Evolutionary conservation across 305 asterid genomes (phyloP).

Genomic region (Fraxinus velutina): DNA sequence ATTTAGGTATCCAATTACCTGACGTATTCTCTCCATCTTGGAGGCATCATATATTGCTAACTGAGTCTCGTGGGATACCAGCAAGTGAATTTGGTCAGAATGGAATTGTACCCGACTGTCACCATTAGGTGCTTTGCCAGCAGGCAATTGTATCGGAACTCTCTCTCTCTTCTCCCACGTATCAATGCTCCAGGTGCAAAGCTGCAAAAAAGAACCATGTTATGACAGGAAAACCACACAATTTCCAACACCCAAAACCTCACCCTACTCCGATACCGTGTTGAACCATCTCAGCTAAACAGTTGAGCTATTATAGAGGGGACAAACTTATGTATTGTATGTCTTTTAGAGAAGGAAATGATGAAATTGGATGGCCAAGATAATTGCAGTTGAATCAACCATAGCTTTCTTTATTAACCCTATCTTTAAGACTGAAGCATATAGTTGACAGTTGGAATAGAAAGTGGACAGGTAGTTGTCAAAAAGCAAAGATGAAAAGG

Average conservation of each 20-base stretch:
- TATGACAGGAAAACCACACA: background rate
- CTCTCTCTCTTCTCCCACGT: constrained; percentile 89
- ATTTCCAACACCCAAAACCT: background rate
- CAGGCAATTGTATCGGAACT: constrained; percentile 77
- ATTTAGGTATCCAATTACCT: constrained; percentile 42
- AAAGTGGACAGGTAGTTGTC: background rate
- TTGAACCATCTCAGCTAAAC: background rate
- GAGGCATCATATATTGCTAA: constrained; percentile 85
- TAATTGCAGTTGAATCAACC: background rate
- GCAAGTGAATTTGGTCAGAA: constrained; percentile 75
- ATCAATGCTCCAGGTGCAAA: constrained; percentile 93
- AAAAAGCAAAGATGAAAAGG: background rate
- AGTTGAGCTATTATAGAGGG: background rate
- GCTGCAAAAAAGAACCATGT: constrained; percentile 39
- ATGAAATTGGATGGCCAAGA: background rate
- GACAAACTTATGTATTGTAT: background rate
- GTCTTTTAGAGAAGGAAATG: background rate
- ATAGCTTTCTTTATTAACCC: background rate
- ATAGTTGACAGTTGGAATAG: background rate
- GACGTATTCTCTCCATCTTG: constrained; percentile 91
- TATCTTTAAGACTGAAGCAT: background rate
- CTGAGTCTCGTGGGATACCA: constrained; percentile 90
- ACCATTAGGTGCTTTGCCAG: constrained; percentile 83
- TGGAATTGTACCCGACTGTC: constrained; percentile 97
- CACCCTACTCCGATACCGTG: background rate